Percentiles rank a stretch among this genome's conserved stretches.
Evolutionary conservation across 2,329 filamentous ascomycete genomes (phyloP).

Genomic region (Aspergillus pseudoviridinutans): DNA sequence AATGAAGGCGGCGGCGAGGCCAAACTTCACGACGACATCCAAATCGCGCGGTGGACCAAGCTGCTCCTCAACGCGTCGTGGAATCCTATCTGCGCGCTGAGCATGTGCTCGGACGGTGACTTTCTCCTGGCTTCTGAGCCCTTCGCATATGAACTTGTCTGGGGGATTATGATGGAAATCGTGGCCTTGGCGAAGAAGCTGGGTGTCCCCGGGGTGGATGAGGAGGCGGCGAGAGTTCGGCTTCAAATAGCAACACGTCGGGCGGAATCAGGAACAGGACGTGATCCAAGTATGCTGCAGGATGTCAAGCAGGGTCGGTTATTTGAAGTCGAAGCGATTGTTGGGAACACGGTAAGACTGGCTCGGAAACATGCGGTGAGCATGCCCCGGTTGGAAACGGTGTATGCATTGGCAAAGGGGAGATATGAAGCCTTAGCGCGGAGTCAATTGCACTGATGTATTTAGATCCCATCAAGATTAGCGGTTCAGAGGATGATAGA

Average conservation of each 20-base stretch:
- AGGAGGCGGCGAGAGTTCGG: conserved; percentile 35
- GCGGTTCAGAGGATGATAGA: no score
- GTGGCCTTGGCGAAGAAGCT: conserved; percentile 37
- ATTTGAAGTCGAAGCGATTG: conserved; percentile 50
- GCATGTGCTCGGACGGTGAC: conserved; percentile 49
- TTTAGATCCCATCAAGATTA: neutral
- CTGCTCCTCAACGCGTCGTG: conserved; percentile 58
- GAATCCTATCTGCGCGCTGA: conserved; percentile 59
- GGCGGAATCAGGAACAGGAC: conserved; percentile 32
- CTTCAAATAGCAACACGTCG: conserved; percentile 36
- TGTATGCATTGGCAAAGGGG: conserved; percentile 45
- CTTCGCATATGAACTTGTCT: conserved; percentile 33
- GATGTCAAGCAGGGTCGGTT: conserved; percentile 41
- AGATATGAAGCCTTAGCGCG: conserved; percentile 6
- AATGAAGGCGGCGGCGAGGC: conserved; percentile 44
- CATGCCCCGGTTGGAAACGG: conserved; percentile 40
- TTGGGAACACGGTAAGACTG: conserved; percentile 45
- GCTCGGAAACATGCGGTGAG: conserved; percentile 38
- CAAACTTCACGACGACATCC: conserved; percentile 51
- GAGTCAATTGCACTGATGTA: neutral
- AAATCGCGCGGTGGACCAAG: conserved; percentile 58
- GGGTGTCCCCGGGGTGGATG: conserved; percentile 36
- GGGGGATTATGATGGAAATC: conserved; percentile 46
- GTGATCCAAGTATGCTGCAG: conserved; percentile 50
- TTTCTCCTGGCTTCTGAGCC: conserved; percentile 44